phyloP scores from a whole-genome alignment of 2,329 filamentous ascomycete genomes.

The Scedosporium minutisporum region DNA sequence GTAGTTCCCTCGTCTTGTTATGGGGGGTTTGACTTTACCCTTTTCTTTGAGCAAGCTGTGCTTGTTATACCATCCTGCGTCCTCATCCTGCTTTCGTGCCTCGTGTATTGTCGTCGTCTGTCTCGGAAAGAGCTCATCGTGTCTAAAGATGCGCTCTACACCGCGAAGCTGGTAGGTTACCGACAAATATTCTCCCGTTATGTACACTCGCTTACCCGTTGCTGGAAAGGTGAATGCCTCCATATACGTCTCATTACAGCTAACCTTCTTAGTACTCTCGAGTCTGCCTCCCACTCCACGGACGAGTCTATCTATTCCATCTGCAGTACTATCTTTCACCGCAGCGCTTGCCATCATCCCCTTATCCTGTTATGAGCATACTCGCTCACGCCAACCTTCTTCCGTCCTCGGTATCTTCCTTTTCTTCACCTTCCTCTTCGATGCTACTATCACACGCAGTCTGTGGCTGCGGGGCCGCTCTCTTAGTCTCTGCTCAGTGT shows the following conservation, averaged over 20 bases:
- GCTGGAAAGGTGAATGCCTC: neutral
- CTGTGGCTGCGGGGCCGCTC: slow-evolving; percentile 18
- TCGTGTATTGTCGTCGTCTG: neutral
- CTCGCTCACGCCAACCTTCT: slow-evolving; percentile 20
- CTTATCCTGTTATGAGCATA: slow-evolving; percentile 22
- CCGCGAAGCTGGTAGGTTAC: neutral
- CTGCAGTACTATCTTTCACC: slow-evolving; percentile 9
- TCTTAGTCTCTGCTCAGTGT: neutral
- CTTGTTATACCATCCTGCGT: slow-evolving; percentile 8
- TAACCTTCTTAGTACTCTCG: neutral
- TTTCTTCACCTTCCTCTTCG: slow-evolving; percentile 19
- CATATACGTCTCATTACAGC: neutral
- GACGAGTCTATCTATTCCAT: neutral
- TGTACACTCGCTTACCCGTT: neutral
- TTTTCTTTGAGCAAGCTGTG: slow-evolving; percentile 12
- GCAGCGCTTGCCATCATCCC: slow-evolving; percentile 15
- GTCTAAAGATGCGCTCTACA: neutral
- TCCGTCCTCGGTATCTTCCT: slow-evolving; percentile 19
- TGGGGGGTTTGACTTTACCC: slow-evolving; percentile 12
- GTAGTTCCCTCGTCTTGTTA: slow-evolving; percentile 6
- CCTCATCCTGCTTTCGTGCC: slow-evolving; percentile 2
- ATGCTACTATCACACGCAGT: slow-evolving; percentile 19
- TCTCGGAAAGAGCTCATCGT: neutral
- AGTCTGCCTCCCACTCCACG: neutral
- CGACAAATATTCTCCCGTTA: neutral